Evolutionary conservation across 805 yeast genomes (phyloP).

Genomic region (Sporopachydermia lactativora): DNA sequence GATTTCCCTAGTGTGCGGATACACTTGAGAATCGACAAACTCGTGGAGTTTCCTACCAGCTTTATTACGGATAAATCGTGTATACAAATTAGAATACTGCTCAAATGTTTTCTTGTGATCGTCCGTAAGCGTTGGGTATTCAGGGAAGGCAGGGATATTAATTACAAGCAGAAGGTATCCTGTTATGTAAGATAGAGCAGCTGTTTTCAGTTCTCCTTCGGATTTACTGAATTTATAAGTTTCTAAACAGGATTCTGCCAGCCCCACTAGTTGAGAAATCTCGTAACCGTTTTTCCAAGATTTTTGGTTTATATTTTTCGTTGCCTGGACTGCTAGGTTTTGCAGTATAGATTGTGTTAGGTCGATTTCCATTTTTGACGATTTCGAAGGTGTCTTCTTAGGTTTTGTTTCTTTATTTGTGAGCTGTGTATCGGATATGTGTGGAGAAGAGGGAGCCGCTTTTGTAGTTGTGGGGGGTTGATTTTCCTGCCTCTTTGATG

Average conservation of each 20-base stretch:
- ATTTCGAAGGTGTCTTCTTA: too few relatives aligned
- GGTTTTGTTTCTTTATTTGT: too few relatives aligned
- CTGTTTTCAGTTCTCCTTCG: background rate
- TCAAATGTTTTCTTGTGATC: background rate
- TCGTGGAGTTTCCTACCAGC: background rate
- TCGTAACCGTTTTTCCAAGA: background rate
- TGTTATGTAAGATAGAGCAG: background rate
- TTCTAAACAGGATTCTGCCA: background rate
- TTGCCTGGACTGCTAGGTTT: background rate
- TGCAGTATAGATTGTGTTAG: background rate
- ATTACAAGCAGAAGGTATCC: background rate
- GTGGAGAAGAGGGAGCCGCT: too few relatives aligned
- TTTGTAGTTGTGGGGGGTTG: too few relatives aligned
- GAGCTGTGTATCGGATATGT: too few relatives aligned
- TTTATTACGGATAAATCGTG: background rate
- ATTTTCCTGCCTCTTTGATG: too few relatives aligned
- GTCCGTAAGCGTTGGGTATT: background rate
- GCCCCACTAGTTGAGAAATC: constrained; percentile 1
- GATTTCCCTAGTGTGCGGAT: background rate
- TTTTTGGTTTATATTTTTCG: background rate
- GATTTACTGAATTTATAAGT: background rate
- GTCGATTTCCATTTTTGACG: constrained; percentile 1
- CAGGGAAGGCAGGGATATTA: background rate
- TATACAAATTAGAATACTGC: background rate
- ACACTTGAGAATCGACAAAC: background rate